phyloP scores from a whole-genome alignment of 352 stramenopile genomes.

The Pythium chondricola region DNA sequence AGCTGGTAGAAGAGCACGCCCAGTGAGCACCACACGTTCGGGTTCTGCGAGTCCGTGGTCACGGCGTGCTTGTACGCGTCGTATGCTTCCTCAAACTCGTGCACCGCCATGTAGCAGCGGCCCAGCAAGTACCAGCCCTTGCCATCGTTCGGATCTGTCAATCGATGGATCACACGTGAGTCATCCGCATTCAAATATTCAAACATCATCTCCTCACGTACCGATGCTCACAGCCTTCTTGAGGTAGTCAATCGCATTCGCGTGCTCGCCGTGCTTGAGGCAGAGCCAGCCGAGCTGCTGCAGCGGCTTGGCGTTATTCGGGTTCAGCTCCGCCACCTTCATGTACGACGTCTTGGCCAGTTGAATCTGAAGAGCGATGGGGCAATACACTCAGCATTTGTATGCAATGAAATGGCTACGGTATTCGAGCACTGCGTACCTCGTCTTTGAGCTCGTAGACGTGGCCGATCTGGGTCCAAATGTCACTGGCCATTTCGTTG shows the following conservation, averaged over 20 bases:
- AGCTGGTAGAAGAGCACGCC: slow-evolving; percentile 90
- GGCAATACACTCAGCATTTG: background rate
- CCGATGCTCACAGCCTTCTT: slow-evolving; percentile 75
- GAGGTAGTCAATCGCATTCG: slow-evolving; percentile 77
- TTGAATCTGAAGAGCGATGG: slow-evolving; percentile 32
- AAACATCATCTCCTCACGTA: no score
- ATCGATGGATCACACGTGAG: no score
- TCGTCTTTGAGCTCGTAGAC: slow-evolving; percentile 86
- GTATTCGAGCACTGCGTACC: slow-evolving; percentile 1
- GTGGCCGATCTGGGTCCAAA: slow-evolving; percentile 85
- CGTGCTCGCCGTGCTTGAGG: slow-evolving; percentile 79
- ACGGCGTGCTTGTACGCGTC: slow-evolving; percentile 88
- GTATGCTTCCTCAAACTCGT: slow-evolving; percentile 88
- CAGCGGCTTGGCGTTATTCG: slow-evolving; percentile 76
- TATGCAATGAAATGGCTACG: background rate
- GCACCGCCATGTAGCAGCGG: slow-evolving; percentile 88
- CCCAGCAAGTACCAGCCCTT: slow-evolving; percentile 89
- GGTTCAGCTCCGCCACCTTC: slow-evolving; percentile 80
- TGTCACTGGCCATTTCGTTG: slow-evolving; percentile 81
- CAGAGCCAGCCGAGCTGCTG: slow-evolving; percentile 83
- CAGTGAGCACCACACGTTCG: slow-evolving; percentile 89
- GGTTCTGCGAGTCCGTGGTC: slow-evolving; percentile 86
- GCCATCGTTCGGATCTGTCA: slow-evolving; percentile 63
- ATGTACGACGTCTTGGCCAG: slow-evolving; percentile 82
- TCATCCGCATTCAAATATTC: no score